Evolutionary conservation across 2,329 filamentous ascomycete genomes (phyloP), one percentile per base, ranked within the genome.

Genomic region (Allantophomopsis cytisporea): DNA sequence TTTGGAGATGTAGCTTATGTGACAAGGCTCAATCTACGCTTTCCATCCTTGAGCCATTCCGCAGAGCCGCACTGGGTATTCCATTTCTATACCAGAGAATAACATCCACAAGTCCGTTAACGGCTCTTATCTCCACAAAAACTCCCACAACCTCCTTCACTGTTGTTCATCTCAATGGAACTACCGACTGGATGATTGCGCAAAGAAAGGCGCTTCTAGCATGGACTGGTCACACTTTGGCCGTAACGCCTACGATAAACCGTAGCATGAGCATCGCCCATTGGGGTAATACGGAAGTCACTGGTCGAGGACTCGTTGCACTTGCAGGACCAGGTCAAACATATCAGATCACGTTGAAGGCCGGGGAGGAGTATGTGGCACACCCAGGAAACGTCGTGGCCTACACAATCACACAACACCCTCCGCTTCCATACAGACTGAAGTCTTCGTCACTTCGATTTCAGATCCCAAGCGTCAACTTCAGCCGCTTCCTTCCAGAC

Each of bases 61-160:
- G 79, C 43, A 78, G 91, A 58, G 81, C 82, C 17, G 61, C 79
- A 36, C 73, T 94, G 20, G 86, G 88, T 48, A 82, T 96, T 38
- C 91, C 91, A 1, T 98, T 98, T 61, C 71, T 98, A 44, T 96
- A 96, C 63, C 89, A 96, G 63, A 69, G 83, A 62, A 76, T 96
- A 48, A 81, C 86, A 28, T 89, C 89, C 1, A 87, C 88, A 1
- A 83, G 79, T 36, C 88, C 91, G 2, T 73, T 95, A 48, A 94
- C 83, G 34, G 87, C 87, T 23, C 66, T 98, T 46, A 82, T 98
- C 50, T 83, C 84, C 21, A 87, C 89, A 17, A 91, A 87, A 57
- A 86, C 86, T 5, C 77, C 85, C 4, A 78, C 81, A 39, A 91
- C 88, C 1, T 88, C 87, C 5, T 88, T 98, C 50, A 79, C 83